Evolutionary conservation across 2,329 filamentous ascomycete species (phyloP), one percentile per base, ranked within the genome.

Genomic region (Rhinocladiella mackenziei): DNA sequence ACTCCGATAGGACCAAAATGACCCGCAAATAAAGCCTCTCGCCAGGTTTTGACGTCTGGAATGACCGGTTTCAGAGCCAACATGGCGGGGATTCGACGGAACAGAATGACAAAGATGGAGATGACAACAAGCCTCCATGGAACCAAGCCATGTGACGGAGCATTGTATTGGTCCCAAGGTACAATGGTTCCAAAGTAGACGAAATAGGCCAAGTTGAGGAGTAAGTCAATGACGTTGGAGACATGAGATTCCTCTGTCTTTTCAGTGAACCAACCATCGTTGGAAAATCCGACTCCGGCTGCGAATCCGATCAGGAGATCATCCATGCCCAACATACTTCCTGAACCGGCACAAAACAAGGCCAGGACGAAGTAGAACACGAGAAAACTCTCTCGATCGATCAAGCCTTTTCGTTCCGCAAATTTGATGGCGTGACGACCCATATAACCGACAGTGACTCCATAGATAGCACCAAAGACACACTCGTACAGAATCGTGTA

Each of bases 211-310:
- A 98, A 78, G 67, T 98, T 98, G 71, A 98, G 82, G 50, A 98
- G 73, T 64, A 98, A 68, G 73, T 98, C 92, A 61, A 98, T 98
- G 63, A 98, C 92, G 79, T 98, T 97, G 65, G 91, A 97, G 7
- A 98, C 92, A 64, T 97, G 92, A 0, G 92, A 91, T 66, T 98
- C 92, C 63, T 98, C 92, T 0, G 92, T 98, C 74, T 96, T 96
- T 61, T 96, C 86, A 11, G 86, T 86, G 60, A 98, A 98, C 92
- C 92, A 98, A 55, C 92, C 92, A 62, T 98, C 92, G 65, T 98
- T 98, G 57, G 89, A 96, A 72, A 98, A 98, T 42, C 92, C 92
- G n/a, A 98, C 92, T 45, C 92, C 92, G 43, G 86, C 88, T 10
- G 91, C 83, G 60, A 98, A 98, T 28, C 92, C 92, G 28, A 98